These are phyloP conservation scores for Monilinia fructicola DNA, from an alignment of 2,329 filamentous ascomycete genomes.

Conservation along the genomic window DNA sequence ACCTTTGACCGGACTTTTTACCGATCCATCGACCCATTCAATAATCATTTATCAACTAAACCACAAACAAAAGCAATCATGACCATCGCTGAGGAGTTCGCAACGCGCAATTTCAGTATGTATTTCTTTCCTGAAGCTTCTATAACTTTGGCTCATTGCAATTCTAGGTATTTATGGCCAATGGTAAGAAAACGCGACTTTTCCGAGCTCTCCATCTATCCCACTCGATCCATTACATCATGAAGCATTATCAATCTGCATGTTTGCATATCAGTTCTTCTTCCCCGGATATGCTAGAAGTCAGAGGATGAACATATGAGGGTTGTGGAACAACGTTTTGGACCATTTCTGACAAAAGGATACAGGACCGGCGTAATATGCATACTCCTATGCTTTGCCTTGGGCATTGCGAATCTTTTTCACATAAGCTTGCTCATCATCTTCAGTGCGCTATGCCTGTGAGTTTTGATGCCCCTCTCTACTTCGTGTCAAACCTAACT, in stretches of 20 bases:
- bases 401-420: slow-evolving; percentile 68
- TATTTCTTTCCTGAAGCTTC: slow-evolving; percentile 27
- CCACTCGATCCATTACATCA: slow-evolving; percentile 14
- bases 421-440: slow-evolving; percentile 49
- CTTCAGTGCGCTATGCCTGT: slow-evolving; percentile 54
- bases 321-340: slow-evolving; percentile 4
- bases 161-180: slow-evolving; percentile 68
- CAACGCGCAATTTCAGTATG: slow-evolving; percentile 73
- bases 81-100: slow-evolving; percentile 71
- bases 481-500: slow-evolving; percentile 16
- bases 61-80: slow-evolving; percentile 51
- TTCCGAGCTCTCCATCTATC: slow-evolving; percentile 17
- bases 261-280: neutral
- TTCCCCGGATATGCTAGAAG: neutral
- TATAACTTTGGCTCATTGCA: slow-evolving; percentile 31
- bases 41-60: slow-evolving; percentile 1
- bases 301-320: neutral
- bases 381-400: slow-evolving; percentile 69
- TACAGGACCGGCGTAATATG: slow-evolving; percentile 66
- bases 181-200: slow-evolving; percentile 56
- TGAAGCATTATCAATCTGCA: slow-evolving; percentile 13
- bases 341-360: slow-evolving; percentile 28
- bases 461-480: slow-evolving; percentile 38
- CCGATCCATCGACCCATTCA: slow-evolving; percentile 16
- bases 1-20: neutral